Conservation (phyloP, 73 alveolate species). For the Uronychia setigera region DNA sequence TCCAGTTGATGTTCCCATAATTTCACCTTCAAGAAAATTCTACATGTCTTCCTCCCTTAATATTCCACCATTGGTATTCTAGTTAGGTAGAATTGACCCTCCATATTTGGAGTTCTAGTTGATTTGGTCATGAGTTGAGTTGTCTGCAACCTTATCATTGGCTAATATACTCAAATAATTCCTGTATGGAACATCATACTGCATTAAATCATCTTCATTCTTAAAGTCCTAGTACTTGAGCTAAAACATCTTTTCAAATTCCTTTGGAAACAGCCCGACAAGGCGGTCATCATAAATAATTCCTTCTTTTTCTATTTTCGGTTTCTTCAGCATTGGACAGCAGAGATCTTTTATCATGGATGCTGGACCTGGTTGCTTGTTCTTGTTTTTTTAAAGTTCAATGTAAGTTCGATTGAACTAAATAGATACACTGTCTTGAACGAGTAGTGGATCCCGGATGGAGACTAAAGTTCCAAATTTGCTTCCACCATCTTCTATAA, state of each 20-base stretch:
- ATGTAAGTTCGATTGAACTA: not conserved
- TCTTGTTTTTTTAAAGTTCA: not conserved
- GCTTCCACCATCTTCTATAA: conserved; percentile 31
- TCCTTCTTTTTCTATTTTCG: not conserved
- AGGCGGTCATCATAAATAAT: not conserved
- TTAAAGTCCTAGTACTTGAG: not conserved
- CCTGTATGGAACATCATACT: not conserved
- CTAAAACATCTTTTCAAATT: not conserved
- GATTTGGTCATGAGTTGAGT: not conserved
- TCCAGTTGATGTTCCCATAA: not conserved
- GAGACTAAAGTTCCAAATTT: conserved; percentile 51
- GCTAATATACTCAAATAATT: not conserved
- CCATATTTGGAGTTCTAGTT: not conserved
- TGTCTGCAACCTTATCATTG: not conserved
- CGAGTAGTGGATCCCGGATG: not conserved
- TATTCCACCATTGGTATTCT: not conserved
- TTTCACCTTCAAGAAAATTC: not conserved
- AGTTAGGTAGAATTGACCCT: not conserved
- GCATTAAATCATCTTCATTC: not conserved
- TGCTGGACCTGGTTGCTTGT: not conserved
- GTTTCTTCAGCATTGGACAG: not conserved
- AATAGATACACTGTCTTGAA: no score
- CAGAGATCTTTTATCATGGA: not conserved
- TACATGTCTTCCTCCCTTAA: not conserved
- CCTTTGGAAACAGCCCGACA: not conserved